Base-by-base conservation (phyloP, 2,329 filamentous ascomycete species). In the Sarocladiaceae sp. region DNA sequence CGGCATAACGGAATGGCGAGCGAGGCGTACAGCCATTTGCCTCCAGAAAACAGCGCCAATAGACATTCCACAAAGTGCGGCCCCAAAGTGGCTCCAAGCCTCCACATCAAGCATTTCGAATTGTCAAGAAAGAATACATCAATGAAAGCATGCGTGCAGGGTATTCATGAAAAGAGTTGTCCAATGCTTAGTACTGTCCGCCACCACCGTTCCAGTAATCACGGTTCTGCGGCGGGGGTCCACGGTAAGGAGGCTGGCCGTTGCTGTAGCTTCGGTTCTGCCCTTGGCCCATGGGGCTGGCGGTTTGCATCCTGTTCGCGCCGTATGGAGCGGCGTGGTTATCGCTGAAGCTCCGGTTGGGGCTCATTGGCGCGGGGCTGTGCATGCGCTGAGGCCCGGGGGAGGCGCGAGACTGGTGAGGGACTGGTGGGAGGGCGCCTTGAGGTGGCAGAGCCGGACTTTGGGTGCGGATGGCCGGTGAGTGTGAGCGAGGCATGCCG, bases 341-440 rank as follows among this genome's bases (percentile, higher is more conserved):
- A 26, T 50, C 52, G 35, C 52, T 53, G 33, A 50, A 53, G 50
- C 39, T 52, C 20, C 25, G 6, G 18, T 18, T 13, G 2, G 25
- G 44, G 44, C 44, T 22, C 53, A 54, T 54, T 20, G 50, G 37
- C 15, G 17, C 33, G 13, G 54, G 52, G 25, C 54, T 53, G 42
- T 56, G 53, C 18, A 49, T 51, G 17, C 46, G 31, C 36, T 56
- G 52, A 3, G 54, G 54, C 8, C 54, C 54, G 3, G 54, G 54
- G 12, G 54, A 56, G 5, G 17, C 29, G 6, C 29, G 47, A 17
- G 26, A 39, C 54, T 39, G 44, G 17, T 29, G 39, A 36, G 47
- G 52, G 12, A 52, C 47, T 36, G 47, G 44, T 4, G 44, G 26
- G 8, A 48, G 17, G 5, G 26, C 44, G 17, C 44, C 44, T 12